Evolutionary conservation across 768 basidiomycete genomes (phyloP).

Genomic region (Boletales sp.): DNA sequence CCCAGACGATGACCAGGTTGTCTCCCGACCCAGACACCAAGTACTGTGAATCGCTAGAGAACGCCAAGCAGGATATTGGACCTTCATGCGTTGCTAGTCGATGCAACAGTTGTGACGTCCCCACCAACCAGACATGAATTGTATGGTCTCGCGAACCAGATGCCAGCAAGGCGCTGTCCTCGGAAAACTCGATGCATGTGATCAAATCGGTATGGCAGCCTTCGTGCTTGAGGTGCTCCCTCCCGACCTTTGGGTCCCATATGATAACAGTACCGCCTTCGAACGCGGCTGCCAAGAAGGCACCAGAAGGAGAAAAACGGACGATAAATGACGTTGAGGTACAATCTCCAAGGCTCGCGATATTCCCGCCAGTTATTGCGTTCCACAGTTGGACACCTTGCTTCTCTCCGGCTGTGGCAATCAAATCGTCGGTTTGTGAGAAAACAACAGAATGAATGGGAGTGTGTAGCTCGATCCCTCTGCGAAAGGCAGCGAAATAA

Average conservation of each 20-base stretch:
- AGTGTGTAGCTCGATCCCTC: not conserved
- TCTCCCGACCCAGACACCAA: conserved; percentile 26
- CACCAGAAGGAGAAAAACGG: conserved; percentile 19
- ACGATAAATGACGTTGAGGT: conserved; percentile 9
- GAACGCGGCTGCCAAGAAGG: conserved; percentile 18
- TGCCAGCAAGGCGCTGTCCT: conserved; percentile 8
- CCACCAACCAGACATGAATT: conserved; percentile 24
- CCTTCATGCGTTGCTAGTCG: conserved; percentile 14
- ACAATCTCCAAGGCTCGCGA: conserved; percentile 16
- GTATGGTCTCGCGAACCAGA: conserved; percentile 16
- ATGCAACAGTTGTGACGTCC: conserved; percentile 9
- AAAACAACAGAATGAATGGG: conserved; percentile 14
- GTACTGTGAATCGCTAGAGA: conserved; percentile 15
- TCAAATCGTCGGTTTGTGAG: conserved; percentile 7
- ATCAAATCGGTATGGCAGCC: conserved; percentile 10
- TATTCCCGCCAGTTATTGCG: conserved; percentile 14
- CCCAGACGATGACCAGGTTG: conserved; percentile 22
- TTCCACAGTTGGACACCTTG: conserved; percentile 25
- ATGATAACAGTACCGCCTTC: conserved; percentile 10
- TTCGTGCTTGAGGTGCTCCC: conserved; percentile 15
- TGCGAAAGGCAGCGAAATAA: not conserved
- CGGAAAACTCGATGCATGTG: conserved; percentile 20
- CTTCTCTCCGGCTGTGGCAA: conserved; percentile 14
- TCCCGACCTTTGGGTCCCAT: conserved; percentile 20
- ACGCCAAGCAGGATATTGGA: conserved; percentile 16